A percentile compares a stretch with the other conserved stretches of the same genome.
phyloP scores from a whole-genome alignment of 768 basidiomycete species.

The Glaciozyma antarctica region DNA sequence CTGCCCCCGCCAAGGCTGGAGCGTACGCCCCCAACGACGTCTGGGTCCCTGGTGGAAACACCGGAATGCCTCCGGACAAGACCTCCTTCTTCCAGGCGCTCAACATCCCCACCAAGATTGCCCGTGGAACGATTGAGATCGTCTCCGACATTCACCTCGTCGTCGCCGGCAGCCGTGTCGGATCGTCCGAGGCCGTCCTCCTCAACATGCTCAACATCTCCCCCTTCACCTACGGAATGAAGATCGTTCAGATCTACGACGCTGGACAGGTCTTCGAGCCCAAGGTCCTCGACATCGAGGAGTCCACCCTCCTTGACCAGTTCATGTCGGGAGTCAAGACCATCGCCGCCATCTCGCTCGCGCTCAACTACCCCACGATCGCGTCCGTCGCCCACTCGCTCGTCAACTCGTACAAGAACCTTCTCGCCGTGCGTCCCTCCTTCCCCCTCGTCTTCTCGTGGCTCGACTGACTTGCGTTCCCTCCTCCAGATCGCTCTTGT shows the following conservation, averaged over 20 bases:
- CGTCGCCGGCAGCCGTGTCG: constrained; percentile 81
- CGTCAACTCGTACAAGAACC: constrained; percentile 99
- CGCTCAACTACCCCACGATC: constrained; percentile 89
- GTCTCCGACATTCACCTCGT: constrained; percentile 95
- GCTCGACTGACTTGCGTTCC: not conserved
- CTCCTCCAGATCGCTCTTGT: constrained; percentile 14
- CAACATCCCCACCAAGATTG: constrained; percentile 98
- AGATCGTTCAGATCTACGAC: constrained; percentile 92
- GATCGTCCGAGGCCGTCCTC: constrained; percentile 90
- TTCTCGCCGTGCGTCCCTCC: constrained; percentile 54
- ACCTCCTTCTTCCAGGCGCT: constrained; percentile 99
- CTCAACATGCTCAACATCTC: constrained; percentile 97
- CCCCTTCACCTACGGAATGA: constrained; percentile 99
- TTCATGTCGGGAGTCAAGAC: constrained; percentile 92
- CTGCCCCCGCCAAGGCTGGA: constrained; percentile 96
- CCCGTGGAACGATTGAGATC: constrained; percentile 99
- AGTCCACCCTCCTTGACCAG: constrained; percentile 77
- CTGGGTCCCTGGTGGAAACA: constrained; percentile 86
- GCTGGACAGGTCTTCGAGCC: constrained; percentile 85
- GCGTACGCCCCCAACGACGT: constrained; percentile 90
- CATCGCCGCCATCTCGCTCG: constrained; percentile 89
- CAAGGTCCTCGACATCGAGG: constrained; percentile 82
- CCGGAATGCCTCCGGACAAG: constrained; percentile 99
- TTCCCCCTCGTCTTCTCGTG: constrained; percentile 48
- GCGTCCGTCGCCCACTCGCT: constrained; percentile 89